phyloP scores from a whole-genome alignment of 75 land plant species.

The Larix kaempferi region DNA sequence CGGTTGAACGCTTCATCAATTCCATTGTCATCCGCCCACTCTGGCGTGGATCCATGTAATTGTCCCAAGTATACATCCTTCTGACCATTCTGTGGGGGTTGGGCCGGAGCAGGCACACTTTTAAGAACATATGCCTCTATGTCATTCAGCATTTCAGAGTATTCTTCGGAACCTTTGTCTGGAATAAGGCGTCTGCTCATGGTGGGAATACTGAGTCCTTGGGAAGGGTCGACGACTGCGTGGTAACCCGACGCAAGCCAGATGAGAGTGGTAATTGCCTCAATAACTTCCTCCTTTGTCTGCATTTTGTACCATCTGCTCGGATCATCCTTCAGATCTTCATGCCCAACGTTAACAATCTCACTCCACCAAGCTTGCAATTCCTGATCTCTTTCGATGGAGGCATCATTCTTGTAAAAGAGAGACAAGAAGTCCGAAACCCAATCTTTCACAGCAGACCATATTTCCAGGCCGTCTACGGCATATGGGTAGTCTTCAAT shows the following conservation, averaged over 20 bases:
- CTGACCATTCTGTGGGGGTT: conserved; percentile 39
- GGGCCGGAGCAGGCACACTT: conserved; percentile 42
- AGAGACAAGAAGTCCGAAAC: conserved; percentile 38
- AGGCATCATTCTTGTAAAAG: conserved; percentile 30
- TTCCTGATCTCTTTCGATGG: conserved; percentile 31
- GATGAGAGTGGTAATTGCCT: conserved; percentile 35
- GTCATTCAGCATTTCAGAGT: conserved; percentile 43
- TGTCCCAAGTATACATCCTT: conserved; percentile 74
- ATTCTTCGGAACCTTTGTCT: conserved; percentile 47
- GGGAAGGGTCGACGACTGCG: conserved; percentile 46
- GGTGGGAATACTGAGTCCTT: conserved; percentile 36
- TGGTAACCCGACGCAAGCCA: conserved; percentile 38
- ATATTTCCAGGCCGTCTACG: conserved; percentile 48
- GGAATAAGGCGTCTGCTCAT: conserved; percentile 71
- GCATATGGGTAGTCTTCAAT: conserved; percentile 63
- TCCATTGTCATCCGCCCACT: conserved; percentile 11
- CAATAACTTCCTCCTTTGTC: conserved; percentile 19
- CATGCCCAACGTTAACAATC: conserved; percentile 36
- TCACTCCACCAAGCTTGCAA: conserved; percentile 59
- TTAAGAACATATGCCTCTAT: conserved; percentile 52
- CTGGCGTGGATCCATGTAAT: conserved; percentile 14
- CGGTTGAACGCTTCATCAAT: neutral
- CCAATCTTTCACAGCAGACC: conserved; percentile 45
- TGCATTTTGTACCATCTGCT: conserved; percentile 45
- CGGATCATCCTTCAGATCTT: conserved; percentile 37